Evolutionary conservation across 305 asterid genomes (phyloP), one percentile per base, ranked within the genome.

Genomic region (Fraxinus platypoda): DNA sequence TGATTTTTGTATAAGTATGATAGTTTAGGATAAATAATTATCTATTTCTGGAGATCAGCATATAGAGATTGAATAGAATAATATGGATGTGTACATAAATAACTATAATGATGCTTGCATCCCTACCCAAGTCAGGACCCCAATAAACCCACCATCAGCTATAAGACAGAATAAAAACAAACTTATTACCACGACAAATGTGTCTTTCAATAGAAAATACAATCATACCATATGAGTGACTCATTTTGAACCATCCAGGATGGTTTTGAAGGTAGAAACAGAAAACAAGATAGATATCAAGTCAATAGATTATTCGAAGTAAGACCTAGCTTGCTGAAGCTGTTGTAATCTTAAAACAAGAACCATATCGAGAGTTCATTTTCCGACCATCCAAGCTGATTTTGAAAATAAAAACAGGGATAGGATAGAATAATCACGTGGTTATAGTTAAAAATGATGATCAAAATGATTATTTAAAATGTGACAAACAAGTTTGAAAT

Each of bases 201-300:
- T 31, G 59, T 34, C 64, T 35, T 80, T 33, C 25, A 64, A 13
- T 12, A 52, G 21, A 33, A 23, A 52, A 21, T 6, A 74, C 8
- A 17, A 17, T 11, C 17, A 62, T 15, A 15, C 2, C 11, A 13
- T 21, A n/a, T 3, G 34, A 64, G 33, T 23, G 31, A 64, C 72
- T 62, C 28, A 9, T 64, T 33, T 25, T 19, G 38, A 37, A 59
- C 34, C 23, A 11, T 70, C 66, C 28, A 52, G 64, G 62, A 25
- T 8, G 79, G 49, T 4, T 37, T 30, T 17, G 52, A 62, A 43
- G 26, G 62, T 30, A 71, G 2, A 33, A 54, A 35, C n/a, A 15
- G 76, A 82, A 8, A 46, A 54, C 19, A 82, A 64, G 72, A 49
- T 77, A 49, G 78, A 54, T 23, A 15, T 23, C 31, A 59, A 64